Base-by-base conservation (phyloP, 2,329 filamentous ascomycete species). In the Polychaeton citri region DNA sequence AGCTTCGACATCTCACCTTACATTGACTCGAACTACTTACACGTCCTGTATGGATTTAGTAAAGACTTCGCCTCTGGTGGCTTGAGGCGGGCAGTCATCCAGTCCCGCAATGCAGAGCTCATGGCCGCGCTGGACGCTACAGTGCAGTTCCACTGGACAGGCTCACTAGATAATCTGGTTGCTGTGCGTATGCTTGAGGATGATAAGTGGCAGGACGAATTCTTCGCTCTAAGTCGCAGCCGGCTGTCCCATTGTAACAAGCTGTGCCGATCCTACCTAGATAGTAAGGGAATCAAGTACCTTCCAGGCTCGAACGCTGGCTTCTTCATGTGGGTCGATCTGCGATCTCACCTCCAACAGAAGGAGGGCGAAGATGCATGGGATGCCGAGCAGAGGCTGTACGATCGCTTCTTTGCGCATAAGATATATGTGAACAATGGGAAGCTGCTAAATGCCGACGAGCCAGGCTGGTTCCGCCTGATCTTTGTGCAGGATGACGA, bases 391-490 rank as follows among this genome's bases (percentile, higher is more conserved):
- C 65, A 64, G 41, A 54, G 50, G 9, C 47, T 74, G 9, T 62
- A 63, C 0, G 54, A 63, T 42, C 60, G 42, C 32, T 42, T 74
- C 26, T 43, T 61, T n/a, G 52, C 61, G 17, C 55, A 55, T 0
- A 71, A 68, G 2, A 61, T 75, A 2, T 69, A 67, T 38, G 38
- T 75, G 18, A 67, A 70, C 31, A 60, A 65, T 0, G 60, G 64
- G 0, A 62, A 67, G 39, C 63, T 64, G 33, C 61, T 69, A 42
- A 52, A 58, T 33, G 58, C 60, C 1, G 61, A 61, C 15, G 50
- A 61, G 35, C 54, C 62, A 1, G 71, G 72, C 0, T 71, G 65
- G 62, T 75, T 74, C 41, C 53, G 72, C 2, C 32, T 76, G 13
- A 65, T 75, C 0, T 75, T 68, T 38, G 63, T 60, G 2, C 61